Base-by-base conservation (phyloP, 2,329 filamentous ascomycete species). In the Neopestalotiopsis rosae region DNA sequence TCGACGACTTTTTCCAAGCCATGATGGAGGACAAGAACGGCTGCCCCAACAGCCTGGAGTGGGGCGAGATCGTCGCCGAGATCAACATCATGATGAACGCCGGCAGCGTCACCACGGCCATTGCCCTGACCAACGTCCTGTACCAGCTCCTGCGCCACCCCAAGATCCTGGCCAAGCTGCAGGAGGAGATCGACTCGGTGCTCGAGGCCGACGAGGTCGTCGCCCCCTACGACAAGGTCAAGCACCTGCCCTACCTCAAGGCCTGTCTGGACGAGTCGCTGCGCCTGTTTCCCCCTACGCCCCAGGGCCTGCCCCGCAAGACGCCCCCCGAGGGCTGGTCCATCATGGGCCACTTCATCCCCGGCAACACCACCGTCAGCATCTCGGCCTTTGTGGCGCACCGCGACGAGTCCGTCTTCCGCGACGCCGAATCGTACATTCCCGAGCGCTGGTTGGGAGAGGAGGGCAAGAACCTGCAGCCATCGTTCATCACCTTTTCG, bases 31-130 rank as follows among this genome's bases (percentile, higher is more conserved):
- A 83, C 64, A 83, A 80, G 66, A 78, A 81, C 20, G 83, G 78
- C 17, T 75, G 76, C 3, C 76, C 81, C 1, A 78, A 79, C 49
- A 76, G 82, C 49, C 82, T 90, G 1, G 85, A 88, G 69, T 87
- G 82, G 82, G 87, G 88, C 30, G 88, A 90, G 75, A 85, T 89
- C 7, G 82, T 87, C 0, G 86, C 87, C 13, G 87, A 90, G 72
- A 79, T 87, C 30, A 81, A 76, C 59, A 87, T 84, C 74, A 88
- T 89, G 81, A 83, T 83, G 72, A 82, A 81, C 70, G 87, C 86
- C 1, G 86, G 86, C 5, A 82, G 79, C 2, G 85, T 83, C 24
- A 88, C 86, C 0, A 88, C 86, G 1, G 76, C 77, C 13, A 80
- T 80, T 74, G 80, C 87, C 9, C 82, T 90, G 74, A 81, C 82